phyloP scores from a whole-genome alignment of 2,329 filamentous ascomycete species.

The Cordyceps fumosorosea region DNA sequence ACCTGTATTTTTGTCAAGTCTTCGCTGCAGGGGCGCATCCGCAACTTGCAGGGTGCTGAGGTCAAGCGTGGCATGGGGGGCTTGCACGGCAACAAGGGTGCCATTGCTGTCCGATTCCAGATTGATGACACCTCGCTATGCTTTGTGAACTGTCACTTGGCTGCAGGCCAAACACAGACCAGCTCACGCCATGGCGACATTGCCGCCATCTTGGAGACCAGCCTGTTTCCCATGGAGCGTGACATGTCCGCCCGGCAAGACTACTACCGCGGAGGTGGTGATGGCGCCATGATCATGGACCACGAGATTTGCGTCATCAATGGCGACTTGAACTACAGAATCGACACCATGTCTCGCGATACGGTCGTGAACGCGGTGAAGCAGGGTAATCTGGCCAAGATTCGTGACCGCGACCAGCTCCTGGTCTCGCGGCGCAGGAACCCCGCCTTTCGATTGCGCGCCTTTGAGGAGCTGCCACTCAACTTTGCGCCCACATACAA shows the following conservation, averaged over 20 bases:
- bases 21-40: conserved; percentile 67
- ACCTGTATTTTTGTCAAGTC: conserved; percentile 93
- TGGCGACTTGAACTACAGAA: conserved; percentile 95
- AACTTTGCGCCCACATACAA: conserved; percentile 96
- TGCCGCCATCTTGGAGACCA: conserved; percentile 77
- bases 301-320: conserved; percentile 97
- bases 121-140: conserved; percentile 91
- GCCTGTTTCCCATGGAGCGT: conserved; percentile 64
- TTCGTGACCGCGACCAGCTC: conserved; percentile 89
- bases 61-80: conserved; percentile 96
- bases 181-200: conserved; percentile 89
- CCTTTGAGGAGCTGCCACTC: conserved; percentile 87
- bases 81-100: conserved; percentile 93
- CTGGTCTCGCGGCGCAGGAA: conserved; percentile 84
- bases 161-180: conserved; percentile 86
- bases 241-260: conserved; percentile 64
- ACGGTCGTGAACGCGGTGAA: conserved; percentile 83
- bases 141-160: conserved; percentile 95
- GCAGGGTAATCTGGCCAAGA: conserved; percentile 71
- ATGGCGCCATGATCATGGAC: conserved; percentile 89
- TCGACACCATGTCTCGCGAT: conserved; percentile 93
- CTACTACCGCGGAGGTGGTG: conserved; percentile 83
- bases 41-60: conserved; percentile 70
- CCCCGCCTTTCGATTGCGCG: conserved; percentile 78
- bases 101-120: conserved; percentile 83